Evolutionary conservation across 306 rosid species (phyloP).

Genomic region (Medicago ruthenica): DNA sequence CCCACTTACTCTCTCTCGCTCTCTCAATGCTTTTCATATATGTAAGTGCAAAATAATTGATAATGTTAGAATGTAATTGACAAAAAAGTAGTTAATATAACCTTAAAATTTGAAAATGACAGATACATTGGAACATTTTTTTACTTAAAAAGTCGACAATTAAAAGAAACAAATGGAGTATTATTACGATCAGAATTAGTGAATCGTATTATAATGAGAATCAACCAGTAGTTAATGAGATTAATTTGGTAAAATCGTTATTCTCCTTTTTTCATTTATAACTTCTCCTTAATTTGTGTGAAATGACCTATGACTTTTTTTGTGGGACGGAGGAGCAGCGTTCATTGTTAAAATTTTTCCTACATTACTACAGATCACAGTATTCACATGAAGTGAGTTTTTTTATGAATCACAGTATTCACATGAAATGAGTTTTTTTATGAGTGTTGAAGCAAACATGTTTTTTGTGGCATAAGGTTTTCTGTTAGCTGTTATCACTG

Average conservation of each 20-base stretch:
- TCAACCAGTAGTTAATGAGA: no score
- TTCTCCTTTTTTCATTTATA: no score
- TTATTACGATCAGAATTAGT: background rate
- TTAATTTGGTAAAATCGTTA: no score
- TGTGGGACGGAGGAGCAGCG: no score
- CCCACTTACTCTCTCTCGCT: background rate
- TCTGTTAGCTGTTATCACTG: constrained; percentile 18
- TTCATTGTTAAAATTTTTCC: background rate
- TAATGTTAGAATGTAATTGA: background rate
- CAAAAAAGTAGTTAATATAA: background rate
- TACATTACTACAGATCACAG: background rate
- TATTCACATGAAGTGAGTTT: constrained; percentile 24
- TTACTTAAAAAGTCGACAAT: background rate
- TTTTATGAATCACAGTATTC: constrained; percentile 9
- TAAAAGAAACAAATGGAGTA: background rate
- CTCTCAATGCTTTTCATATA: background rate
- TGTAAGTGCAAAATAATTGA: background rate
- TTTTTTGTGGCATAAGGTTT: constrained; percentile 25
- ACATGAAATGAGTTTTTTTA: constrained; percentile 22
- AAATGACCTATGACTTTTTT: no score
- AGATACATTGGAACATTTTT: background rate
- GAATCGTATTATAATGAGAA: background rate
- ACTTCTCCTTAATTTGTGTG: no score
- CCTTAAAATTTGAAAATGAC: background rate
- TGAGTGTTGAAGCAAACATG: constrained; percentile 2